Base-by-base conservation (phyloP, 2,329 filamentous ascomycete species). In the Cryphonectria carpinicola region DNA sequence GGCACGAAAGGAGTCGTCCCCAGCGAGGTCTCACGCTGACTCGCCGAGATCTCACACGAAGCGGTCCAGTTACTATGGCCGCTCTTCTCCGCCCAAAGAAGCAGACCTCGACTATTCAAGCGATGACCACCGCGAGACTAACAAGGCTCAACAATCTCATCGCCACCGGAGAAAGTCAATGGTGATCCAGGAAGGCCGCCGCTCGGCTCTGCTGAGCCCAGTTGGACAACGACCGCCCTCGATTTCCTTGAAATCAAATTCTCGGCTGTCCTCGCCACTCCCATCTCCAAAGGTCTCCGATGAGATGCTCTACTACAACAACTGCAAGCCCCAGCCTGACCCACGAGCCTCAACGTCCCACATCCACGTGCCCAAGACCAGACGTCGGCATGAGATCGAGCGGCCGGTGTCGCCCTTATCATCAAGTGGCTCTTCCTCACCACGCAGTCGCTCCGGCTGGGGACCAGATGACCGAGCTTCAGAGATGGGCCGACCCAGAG, bases 41-140 rank as follows among this genome's bases (percentile, higher is more conserved):
- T 71, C 74, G 52, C 72, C 74, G 22, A 75, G 73, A 32, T 72
- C 76, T 72, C 66, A 77, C 65, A 75, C 77, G 74, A 72, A 76
- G 8, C 74, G 77, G 35, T 76, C 78, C 3, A 77, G 73, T 6
- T 74, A 77, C 68, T 76, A 69, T n/a, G 74, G 69, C 2, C 74
- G 75, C 17, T 75, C 76, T 5, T 76, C 78, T 41, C 68, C 74
- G 8, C 69, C 76, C 1, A 73, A 77, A 4, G 76, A 78, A 19
- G 79, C 80, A n/a, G 79, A 79, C 8, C 41, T 43, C 5, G 82
- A 77, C 25, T 80, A 80, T 46, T 83, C 82, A 3, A 81, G 80
- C 37, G 82, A 84, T 28, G 83, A 84, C 13, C 75, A 79, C 43
- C 69, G 66, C 35, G 69, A 71, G 22, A 72, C 77, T 14, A 49